A percentile compares a stretch with the other conserved stretches of the same genome.
Conservation (phyloP, 768 basidiomycete genomes). For the Rhodocollybia butyracea region DNA sequence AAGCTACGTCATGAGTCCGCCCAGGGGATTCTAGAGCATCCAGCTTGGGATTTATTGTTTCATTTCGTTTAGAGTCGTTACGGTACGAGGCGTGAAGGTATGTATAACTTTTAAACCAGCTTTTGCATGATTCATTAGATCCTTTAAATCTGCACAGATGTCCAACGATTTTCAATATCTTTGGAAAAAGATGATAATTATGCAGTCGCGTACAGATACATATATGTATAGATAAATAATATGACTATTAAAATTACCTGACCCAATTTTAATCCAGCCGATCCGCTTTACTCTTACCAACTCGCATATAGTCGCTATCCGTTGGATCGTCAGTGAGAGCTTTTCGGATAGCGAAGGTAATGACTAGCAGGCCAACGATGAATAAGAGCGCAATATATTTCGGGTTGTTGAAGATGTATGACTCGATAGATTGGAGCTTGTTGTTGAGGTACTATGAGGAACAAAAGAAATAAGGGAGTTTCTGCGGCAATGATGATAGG, state of each 20-base stretch:
- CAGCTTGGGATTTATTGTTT: too few relatives aligned
- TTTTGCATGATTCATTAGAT: too few relatives aligned
- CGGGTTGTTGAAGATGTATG: constrained; percentile 33
- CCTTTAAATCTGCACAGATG: too few relatives aligned
- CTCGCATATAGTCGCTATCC: constrained; percentile 15
- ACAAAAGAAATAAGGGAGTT: neutral
- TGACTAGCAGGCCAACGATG: constrained; percentile 20
- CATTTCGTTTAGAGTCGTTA: too few relatives aligned
- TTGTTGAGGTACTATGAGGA: constrained; percentile 36
- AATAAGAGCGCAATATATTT: constrained; percentile 30
- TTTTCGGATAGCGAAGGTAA: constrained; percentile 25
- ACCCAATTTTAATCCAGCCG: constrained; percentile 7
- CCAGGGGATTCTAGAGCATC: too few relatives aligned
- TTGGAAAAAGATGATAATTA: too few relatives aligned
- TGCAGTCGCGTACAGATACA: neutral
- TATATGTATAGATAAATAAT: neutral
- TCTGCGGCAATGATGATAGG: neutral
- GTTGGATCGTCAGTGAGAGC: constrained; percentile 21
- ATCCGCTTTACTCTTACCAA: constrained; percentile 16
- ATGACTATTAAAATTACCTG: neutral
- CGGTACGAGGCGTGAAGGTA: too few relatives aligned
- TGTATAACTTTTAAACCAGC: too few relatives aligned
- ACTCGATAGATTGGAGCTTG: constrained; percentile 34
- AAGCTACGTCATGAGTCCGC: too few relatives aligned
- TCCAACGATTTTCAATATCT: too few relatives aligned